Percentiles rank a stretch among this genome's conserved stretches.
Conservation (phyloP, 192 early-diverging fungal species). For the Coemansia sp. region DNA sequence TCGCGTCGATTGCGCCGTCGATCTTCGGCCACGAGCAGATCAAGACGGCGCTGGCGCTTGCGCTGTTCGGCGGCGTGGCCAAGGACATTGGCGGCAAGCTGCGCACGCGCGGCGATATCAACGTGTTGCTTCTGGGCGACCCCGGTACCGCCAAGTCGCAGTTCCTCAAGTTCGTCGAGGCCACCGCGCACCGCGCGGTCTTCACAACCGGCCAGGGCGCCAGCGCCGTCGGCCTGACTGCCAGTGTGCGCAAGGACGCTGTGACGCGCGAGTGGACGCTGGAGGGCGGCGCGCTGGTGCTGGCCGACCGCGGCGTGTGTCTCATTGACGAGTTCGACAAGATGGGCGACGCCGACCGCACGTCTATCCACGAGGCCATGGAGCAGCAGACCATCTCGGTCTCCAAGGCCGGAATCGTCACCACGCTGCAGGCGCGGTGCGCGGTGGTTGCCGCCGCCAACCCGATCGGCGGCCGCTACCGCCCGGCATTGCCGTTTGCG, state of each 20-base stretch:
- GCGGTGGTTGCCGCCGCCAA: conserved; percentile 81
- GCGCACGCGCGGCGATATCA: conserved; percentile 96
- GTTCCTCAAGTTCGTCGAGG: conserved; percentile 82
- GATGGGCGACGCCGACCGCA: conserved; percentile 88
- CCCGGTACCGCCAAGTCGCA: conserved; percentile 88
- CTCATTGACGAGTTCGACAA: conserved; percentile 91
- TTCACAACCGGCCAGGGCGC: conserved; percentile 88
- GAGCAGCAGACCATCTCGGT: conserved; percentile 89
- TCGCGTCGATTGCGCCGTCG: conserved; percentile 96
- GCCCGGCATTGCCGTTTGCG: conserved; percentile 87
- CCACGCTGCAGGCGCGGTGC: conserved; percentile 81
- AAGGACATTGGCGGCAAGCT: conserved; percentile 95
- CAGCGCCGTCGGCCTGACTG: conserved; percentile 81
- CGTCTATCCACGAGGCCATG: conserved; percentile 95
- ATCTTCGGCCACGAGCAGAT: conserved; percentile 99
- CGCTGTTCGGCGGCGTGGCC: conserved; percentile 94
- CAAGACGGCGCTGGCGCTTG: conserved; percentile 88
- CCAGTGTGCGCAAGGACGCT: conserved; percentile 80
- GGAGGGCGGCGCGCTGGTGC: conserved; percentile 84
- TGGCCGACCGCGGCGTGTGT: conserved; percentile 86
- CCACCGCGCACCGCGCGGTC: conserved; percentile 81
- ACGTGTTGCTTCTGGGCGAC: conserved; percentile 90
- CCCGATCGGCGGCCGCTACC: conserved; percentile 82
- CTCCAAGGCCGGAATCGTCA: conserved; percentile 86
- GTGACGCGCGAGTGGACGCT: conserved; percentile 87